Base-by-base conservation (phyloP, 768 basidiomycete genomes). In the Sporobolomyces roseus region DNA sequence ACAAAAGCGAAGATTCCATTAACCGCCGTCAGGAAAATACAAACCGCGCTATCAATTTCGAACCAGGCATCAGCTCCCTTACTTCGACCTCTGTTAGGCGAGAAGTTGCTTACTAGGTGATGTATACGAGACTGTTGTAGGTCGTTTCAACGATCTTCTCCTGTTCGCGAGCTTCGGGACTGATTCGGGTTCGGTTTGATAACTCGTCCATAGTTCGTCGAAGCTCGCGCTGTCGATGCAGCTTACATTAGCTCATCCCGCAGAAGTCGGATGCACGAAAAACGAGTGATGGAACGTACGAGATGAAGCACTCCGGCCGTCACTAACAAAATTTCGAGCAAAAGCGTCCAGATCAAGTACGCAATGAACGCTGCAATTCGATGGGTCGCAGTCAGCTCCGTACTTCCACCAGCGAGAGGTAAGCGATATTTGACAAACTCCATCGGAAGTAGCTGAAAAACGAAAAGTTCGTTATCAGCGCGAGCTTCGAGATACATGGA, bases 121-220 rank as follows among this genome's bases (percentile, higher is more conserved):
- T 35, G 6, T 53, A 30, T 10, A 54, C 56, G 30, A 69, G 41
- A 3, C 50, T 35, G 6, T 27, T 29, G 63, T 64, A 69, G 14
- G 62, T 51, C 1, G 23, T 30, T 36, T 69, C 51, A 23, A 69
- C 38, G 27, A 54, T 19, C 16, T 21, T 25, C 30, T 61, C 63
- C 16, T 69, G 68, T n/a, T 23, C 21, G 2, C 50, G 41, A 2
- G 64, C 46, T 32, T 65, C 69, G 29, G 50, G 63, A 21, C 41
- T 54, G 6, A 41, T 7, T n/a, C 45, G 54, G 27, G 61, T 25
- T 0, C 54, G 43, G 13, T 45, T 61, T 8, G 32, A 41, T 4
- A 70, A 43, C 27, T 62, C 61, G 32, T 66, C 41, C 64, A 66
- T 63, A 4, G 69, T 70, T 16, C 23, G 30, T 14, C 64, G 54